phyloP scores from a whole-genome alignment of 768 basidiomycete species.

The Suillus occidentalis region DNA sequence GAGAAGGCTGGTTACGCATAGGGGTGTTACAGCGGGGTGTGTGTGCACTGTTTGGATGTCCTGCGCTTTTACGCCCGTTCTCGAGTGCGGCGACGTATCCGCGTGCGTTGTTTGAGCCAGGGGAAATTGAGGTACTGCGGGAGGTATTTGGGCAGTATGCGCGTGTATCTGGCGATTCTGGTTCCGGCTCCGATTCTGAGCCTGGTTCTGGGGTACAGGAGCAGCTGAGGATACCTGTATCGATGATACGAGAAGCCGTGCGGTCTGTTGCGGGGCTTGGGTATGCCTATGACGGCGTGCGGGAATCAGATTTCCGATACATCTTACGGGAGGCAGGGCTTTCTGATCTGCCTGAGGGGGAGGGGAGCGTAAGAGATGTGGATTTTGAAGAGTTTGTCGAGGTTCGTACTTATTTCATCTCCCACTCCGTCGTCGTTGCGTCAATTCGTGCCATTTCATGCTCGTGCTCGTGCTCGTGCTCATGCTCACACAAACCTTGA shows the following conservation, averaged over 20 bases:
- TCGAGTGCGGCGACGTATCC: slow-evolving; percentile 35
- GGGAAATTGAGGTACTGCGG: slow-evolving; percentile 44
- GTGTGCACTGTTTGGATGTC: not conserved
- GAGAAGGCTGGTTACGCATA: slow-evolving; percentile 17
- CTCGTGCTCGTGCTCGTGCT: not conserved
- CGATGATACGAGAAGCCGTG: slow-evolving; percentile 34
- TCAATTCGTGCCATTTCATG: not conserved
- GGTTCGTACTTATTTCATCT: slow-evolving; percentile 46
- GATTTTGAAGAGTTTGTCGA: slow-evolving; percentile 88
- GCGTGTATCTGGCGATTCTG: not conserved
- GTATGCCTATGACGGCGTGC: slow-evolving; percentile 58
- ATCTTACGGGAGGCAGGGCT: slow-evolving; percentile 79
- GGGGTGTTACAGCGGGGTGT: not conserved
- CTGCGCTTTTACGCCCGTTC: not conserved
- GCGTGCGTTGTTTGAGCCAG: slow-evolving; percentile 55
- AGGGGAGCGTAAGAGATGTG: slow-evolving; percentile 31
- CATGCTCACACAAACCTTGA: not conserved
- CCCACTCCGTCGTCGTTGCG: not conserved
- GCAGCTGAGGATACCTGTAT: slow-evolving; percentile 38
- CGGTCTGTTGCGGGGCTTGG: slow-evolving; percentile 23
- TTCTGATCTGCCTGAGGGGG: slow-evolving; percentile 28
- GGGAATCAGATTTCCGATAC: slow-evolving; percentile 66
- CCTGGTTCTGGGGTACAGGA: not conserved
- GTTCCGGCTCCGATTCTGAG: slow-evolving; percentile 20
- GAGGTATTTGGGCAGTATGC: slow-evolving; percentile 33